Evolutionary conservation across 202 grass and related monocot genomes (phyloP).

Genomic region (Panicum virgatum): DNA sequence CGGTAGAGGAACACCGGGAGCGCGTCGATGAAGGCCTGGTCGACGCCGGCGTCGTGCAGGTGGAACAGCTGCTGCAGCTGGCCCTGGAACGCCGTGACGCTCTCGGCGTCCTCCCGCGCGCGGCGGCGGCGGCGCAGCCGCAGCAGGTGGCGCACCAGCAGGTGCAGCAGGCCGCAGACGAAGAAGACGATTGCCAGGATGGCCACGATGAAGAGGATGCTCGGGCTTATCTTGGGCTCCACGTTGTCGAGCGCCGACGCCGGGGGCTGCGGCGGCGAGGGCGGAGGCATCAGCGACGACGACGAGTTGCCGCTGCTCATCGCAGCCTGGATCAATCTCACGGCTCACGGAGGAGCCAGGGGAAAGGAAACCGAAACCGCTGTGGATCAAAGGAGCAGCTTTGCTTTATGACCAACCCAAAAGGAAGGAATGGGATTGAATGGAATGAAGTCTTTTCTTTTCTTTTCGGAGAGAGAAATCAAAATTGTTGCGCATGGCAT

Average conservation of each 20-base stretch:
- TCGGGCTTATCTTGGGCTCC: constrained; percentile 70
- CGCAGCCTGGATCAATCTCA: background rate
- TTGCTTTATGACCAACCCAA: background rate
- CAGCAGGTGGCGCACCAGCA: constrained; percentile 63
- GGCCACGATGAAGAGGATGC: constrained; percentile 66
- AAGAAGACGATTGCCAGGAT: constrained; percentile 84
- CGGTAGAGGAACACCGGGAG: constrained; percentile 85
- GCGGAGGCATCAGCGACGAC: constrained; percentile 20
- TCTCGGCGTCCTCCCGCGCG: constrained; percentile 38
- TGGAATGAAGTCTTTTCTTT: constrained; percentile 14
- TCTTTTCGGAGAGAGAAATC: background rate
- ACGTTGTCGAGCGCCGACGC: constrained; percentile 28
- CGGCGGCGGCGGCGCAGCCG: constrained; percentile 16
- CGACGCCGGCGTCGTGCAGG: constrained; percentile 85
- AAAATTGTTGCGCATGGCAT: background rate
- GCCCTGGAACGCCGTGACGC: constrained; percentile 78
- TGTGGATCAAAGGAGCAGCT: background rate
- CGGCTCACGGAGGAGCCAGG: background rate
- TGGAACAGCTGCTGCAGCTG: constrained; percentile 98
- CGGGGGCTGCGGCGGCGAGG: background rate
- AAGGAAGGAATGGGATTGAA: background rate
- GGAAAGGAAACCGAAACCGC: background rate
- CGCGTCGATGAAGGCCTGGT: constrained; percentile 97
- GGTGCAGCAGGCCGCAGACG: constrained; percentile 79
- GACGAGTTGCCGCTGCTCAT: constrained; percentile 36